phyloP scores from a whole-genome alignment of 2,329 filamentous ascomycete species.

The Pochonia chlamydosporia region DNA sequence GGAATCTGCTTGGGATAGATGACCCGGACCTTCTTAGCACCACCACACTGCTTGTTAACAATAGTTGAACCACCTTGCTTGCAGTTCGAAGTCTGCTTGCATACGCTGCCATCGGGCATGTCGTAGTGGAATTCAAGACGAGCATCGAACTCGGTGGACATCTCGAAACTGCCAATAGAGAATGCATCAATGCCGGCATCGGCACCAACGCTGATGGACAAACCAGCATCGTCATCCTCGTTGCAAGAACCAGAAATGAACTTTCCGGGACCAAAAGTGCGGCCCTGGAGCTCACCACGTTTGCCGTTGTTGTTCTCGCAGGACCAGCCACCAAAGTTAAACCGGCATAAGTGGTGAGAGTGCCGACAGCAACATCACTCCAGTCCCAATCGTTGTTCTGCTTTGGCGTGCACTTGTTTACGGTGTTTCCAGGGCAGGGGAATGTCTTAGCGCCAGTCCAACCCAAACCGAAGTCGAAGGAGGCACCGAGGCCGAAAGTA shows the following conservation, averaged over 20 bases:
- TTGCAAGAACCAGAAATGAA: conserved; percentile 53
- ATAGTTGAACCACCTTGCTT: conserved; percentile 61
- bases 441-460: conserved; percentile 40
- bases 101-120: conserved; percentile 76
- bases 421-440: conserved; percentile 62
- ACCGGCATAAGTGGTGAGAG: conserved; percentile 64
- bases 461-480: conserved; percentile 4
- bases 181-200: conserved; percentile 43
- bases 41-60: conserved; percentile 85
- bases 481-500: conserved; percentile 24
- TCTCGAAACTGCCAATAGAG: conserved; percentile 69
- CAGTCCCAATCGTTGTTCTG: conserved; percentile 71
- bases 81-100: conserved; percentile 73
- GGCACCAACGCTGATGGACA: conserved; percentile 51
- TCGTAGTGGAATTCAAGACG: conserved; percentile 81
- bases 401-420: conserved; percentile 70
- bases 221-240: conserved; percentile 39
- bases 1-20: conserved; percentile 55
- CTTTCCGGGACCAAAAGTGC: conserved; percentile 44
- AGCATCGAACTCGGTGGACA: conserved; percentile 68
- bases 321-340: conserved; percentile 67
- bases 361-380: conserved; percentile 53
- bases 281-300: conserved; percentile 49
- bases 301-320: conserved; percentile 56
- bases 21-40: conserved; percentile 76